phyloP scores from a whole-genome alignment of 2,329 filamentous ascomycete genomes.

The Ophiognomonia clavigignenti-juglandacearum region DNA sequence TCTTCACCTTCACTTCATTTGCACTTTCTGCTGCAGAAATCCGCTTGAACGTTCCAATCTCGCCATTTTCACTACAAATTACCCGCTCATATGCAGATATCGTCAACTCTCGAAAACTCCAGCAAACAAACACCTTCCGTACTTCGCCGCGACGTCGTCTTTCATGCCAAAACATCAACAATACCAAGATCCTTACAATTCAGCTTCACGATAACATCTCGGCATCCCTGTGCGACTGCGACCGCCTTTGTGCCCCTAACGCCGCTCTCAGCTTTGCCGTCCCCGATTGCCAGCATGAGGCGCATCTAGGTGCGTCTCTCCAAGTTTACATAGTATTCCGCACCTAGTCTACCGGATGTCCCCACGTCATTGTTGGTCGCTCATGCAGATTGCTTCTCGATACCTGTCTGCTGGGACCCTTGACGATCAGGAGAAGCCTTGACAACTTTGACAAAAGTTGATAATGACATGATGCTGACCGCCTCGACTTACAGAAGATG shows the following conservation, averaged over 20 bases:
- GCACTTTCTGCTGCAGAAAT: not conserved
- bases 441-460: not conserved
- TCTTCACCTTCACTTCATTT: not conserved
- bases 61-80: not conserved
- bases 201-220: not conserved
- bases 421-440: not conserved
- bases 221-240: not conserved
- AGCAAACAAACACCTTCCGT: too few species aligned
- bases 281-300: slow-evolving; percentile 17
- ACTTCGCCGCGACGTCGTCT: not conserved
- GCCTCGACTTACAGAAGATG: slow-evolving; percentile 13
- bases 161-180: too few species aligned
- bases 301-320: slow-evolving; percentile 14
- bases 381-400: not conserved
- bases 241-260: not conserved
- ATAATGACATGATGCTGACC: slow-evolving; percentile 5
- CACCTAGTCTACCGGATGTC: not conserved
- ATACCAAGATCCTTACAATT: not conserved
- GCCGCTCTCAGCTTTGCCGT: slow-evolving; percentile 7
- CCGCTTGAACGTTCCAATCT: not conserved
- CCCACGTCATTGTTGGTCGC: not conserved
- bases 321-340: not conserved
- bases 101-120: too few species aligned
- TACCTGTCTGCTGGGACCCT: too few species aligned
- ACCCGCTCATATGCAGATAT: not conserved